These are phyloP conservation scores for Blastobotrys petasosporus DNA, from an alignment of 1,139 yeast species.

Conservation along the genomic window DNA sequence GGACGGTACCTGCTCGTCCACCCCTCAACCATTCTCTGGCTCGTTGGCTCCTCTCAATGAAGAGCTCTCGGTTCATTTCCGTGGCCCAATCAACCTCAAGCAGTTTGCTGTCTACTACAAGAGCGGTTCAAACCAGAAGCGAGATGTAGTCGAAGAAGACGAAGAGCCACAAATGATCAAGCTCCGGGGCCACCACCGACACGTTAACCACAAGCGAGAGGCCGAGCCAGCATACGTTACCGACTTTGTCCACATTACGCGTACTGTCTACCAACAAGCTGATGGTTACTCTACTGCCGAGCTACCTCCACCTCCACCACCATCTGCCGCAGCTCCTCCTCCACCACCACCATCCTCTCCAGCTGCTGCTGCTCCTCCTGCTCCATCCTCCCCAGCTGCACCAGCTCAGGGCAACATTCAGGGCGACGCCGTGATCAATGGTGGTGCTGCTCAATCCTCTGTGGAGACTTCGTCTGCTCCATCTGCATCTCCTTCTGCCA, in stretches of 20 bases:
- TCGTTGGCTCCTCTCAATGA: slow-evolving; percentile 76
- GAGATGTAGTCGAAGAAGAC: slow-evolving; percentile 22
- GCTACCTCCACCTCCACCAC: slow-evolving; percentile 25
- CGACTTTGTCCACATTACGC: slow-evolving; percentile 54
- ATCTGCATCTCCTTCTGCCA: slow-evolving; percentile 23
- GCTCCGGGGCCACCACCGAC: slow-evolving; percentile 43
- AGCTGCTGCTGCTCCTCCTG: slow-evolving; percentile 20
- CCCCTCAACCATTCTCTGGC: slow-evolving; percentile 58
- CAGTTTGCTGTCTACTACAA: slow-evolving; percentile 67
- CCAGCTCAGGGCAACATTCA: slow-evolving; percentile 11
- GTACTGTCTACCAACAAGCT: slow-evolving; percentile 57
- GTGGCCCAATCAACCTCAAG: slow-evolving; percentile 79
- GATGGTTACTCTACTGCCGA: slow-evolving; percentile 39
- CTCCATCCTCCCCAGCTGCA: slow-evolving; percentile 19
- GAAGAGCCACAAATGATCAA: slow-evolving; percentile 13
- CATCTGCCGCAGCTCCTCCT: slow-evolving; percentile 22
- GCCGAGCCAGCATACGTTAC: slow-evolving; percentile 34
- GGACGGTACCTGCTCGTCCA: slow-evolving; percentile 58
- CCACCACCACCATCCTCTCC: slow-evolving; percentile 23
- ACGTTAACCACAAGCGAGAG: slow-evolving; percentile 56
- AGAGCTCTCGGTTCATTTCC: slow-evolving; percentile 85
- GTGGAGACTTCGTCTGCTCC: slow-evolving; percentile 20
- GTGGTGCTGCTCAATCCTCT: slow-evolving; percentile 20
- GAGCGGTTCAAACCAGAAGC: slow-evolving; percentile 34
- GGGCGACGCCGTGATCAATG: slow-evolving; percentile 16